These are phyloP conservation scores for Acacia concinna DNA, from an alignment of 331 rosid species.

Conservation along the genomic window DNA sequence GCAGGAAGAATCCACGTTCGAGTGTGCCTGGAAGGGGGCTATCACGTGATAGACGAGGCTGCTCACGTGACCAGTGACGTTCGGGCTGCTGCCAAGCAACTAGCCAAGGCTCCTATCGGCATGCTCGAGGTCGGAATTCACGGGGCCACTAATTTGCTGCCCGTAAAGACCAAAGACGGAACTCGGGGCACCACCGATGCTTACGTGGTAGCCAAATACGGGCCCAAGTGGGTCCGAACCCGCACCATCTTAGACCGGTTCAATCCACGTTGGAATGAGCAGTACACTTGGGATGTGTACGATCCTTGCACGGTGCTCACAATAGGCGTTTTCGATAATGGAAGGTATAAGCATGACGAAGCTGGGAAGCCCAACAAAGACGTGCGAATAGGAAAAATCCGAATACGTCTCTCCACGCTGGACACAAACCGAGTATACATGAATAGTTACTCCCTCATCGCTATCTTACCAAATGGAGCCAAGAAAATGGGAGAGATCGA, in stretches of 20 bases:
- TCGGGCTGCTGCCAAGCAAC: background rate
- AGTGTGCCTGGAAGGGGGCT: conserved; percentile 5
- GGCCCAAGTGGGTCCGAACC: conserved; percentile 54
- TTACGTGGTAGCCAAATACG: conserved; percentile 17
- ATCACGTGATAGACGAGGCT: conserved; percentile 23
- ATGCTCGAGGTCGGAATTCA: conserved; percentile 34
- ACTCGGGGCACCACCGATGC: conserved; percentile 1
- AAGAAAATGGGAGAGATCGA: conserved; percentile 91
- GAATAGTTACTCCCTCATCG: conserved; percentile 57
- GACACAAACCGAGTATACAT: conserved; percentile 71
- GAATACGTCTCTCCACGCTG: conserved; percentile 70
- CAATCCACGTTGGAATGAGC: conserved; percentile 70
- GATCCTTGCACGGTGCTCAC: conserved; percentile 69
- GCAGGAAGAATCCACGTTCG: conserved; percentile 40
- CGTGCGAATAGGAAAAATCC: conserved; percentile 60
- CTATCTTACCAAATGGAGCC: conserved; percentile 71
- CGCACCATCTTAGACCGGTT: conserved; percentile 55
- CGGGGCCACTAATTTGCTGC: background rate
- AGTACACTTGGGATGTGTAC: conserved; percentile 71
- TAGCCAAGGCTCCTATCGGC: conserved; percentile 39
- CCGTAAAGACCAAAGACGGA: conserved; percentile 23
- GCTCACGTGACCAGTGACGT: conserved; percentile 13
- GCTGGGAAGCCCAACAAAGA: conserved; percentile 36
- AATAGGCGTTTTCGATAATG: conserved; percentile 60
- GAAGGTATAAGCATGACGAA: conserved; percentile 34